phyloP scores from a whole-genome alignment of 208 protist species.

The Vickermania spadyakhi region DNA sequence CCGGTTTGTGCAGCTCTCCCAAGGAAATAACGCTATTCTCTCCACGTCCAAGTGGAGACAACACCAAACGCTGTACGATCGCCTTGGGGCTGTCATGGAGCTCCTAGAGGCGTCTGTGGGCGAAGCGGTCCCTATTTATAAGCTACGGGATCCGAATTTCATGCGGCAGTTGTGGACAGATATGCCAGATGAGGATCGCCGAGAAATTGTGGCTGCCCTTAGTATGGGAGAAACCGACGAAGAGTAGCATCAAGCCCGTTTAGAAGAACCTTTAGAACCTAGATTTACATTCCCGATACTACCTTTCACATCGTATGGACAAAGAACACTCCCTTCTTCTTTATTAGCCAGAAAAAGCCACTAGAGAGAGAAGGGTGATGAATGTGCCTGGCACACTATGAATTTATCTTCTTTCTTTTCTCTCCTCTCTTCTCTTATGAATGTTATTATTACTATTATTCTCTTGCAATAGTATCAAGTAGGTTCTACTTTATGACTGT shows the following conservation, averaged over 20 bases:
- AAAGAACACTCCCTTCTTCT: too few relatives aligned
- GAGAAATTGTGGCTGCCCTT: conserved; percentile 68
- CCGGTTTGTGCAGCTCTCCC: conserved; percentile 64
- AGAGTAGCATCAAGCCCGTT: conserved; percentile 1
- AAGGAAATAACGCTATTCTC: conserved; percentile 60
- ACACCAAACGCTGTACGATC: conserved; percentile 64
- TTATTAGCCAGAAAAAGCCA: too few relatives aligned
- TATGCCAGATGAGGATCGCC: conserved; percentile 78
- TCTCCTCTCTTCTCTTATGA: too few relatives aligned
- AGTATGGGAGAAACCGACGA: conserved; percentile 20
- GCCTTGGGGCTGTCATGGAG: conserved; percentile 80
- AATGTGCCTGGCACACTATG: too few relatives aligned
- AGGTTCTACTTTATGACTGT: too few relatives aligned
- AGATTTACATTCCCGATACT: background rate
- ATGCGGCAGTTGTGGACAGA: conserved; percentile 73
- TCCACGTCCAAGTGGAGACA: conserved; percentile 86
- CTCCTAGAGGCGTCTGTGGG: conserved; percentile 81
- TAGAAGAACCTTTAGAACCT: conserved; percentile 5
- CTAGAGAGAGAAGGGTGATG: too few relatives aligned
- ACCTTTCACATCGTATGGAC: too few relatives aligned
- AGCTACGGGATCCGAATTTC: conserved; percentile 68
- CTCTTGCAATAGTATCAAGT: too few relatives aligned
- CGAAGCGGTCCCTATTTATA: conserved; percentile 75
- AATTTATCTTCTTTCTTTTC: too few relatives aligned
- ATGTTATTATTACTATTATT: too few relatives aligned